phyloP scores from a whole-genome alignment of 2,329 filamentous ascomycete species.

The Ilyonectria mors-panacis region DNA sequence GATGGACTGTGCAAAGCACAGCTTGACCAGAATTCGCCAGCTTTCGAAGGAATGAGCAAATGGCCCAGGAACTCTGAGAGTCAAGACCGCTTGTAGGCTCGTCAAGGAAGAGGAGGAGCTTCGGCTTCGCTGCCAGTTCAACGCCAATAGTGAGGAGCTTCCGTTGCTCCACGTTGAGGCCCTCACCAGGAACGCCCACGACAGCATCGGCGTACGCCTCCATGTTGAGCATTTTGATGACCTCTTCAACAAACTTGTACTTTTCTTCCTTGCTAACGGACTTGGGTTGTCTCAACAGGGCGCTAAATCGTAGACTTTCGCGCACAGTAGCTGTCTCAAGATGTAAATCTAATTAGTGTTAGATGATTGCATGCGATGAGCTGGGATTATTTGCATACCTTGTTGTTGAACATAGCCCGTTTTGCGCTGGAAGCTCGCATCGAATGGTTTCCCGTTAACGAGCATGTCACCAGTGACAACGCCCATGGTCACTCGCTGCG shows the following conservation, averaged over 20 bases:
- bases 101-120: slow-evolving; percentile 73
- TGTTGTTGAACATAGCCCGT: slow-evolving; percentile 79
- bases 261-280: slow-evolving; percentile 70
- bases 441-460: slow-evolving; percentile 71
- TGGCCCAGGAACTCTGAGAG: slow-evolving; percentile 75
- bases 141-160: slow-evolving; percentile 76
- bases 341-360: slow-evolving; percentile 63
- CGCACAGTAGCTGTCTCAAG: slow-evolving; percentile 69
- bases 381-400: slow-evolving; percentile 51
- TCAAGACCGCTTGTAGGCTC: slow-evolving; percentile 75
- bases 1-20: slow-evolving; percentile 69
- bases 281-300: slow-evolving; percentile 70
- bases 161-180: slow-evolving; percentile 73
- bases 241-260: slow-evolving; percentile 73
- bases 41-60: slow-evolving; percentile 73
- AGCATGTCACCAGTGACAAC: slow-evolving; percentile 77
- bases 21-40: slow-evolving; percentile 70
- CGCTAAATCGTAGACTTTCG: slow-evolving; percentile 69
- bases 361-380: not conserved
- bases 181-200: slow-evolving; percentile 74
- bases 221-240: slow-evolving; percentile 78
- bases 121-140: slow-evolving; percentile 70
- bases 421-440: slow-evolving; percentile 73
- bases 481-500: slow-evolving; percentile 70
- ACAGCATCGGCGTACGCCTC: slow-evolving; percentile 76